Conservation (phyloP, 78 protist genomes). For the Planoprotostelium fungivorum region DNA sequence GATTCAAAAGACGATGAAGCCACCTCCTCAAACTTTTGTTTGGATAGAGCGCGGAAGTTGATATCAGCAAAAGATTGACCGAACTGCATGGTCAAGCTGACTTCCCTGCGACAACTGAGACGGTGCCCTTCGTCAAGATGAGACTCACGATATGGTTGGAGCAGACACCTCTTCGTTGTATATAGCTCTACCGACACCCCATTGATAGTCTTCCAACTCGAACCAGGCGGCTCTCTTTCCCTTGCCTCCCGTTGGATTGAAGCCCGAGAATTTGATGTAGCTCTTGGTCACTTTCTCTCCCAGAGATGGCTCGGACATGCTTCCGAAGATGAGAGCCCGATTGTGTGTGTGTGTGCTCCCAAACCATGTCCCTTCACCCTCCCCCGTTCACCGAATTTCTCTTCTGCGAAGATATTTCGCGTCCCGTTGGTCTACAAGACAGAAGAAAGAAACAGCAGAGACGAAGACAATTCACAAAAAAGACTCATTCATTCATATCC, state of each 20-base stretch:
- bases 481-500: too few relatives aligned
- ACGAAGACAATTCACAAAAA: too few relatives aligned
- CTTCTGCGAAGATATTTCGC: too few relatives aligned
- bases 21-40: not conserved
- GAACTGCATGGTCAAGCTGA: not conserved
- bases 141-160: not conserved
- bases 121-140: not conserved
- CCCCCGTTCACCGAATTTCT: too few relatives aligned
- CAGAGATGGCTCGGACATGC: too few relatives aligned
- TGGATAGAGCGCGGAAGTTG: not conserved
- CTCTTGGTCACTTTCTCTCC: too few relatives aligned
- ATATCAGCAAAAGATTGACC: not conserved
- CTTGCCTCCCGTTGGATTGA: not conserved
- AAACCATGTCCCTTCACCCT: too few relatives aligned
- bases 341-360: too few relatives aligned
- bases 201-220: not conserved
- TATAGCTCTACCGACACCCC: not conserved
- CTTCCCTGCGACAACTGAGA: not conserved
- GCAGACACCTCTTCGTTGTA: not conserved
- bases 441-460: too few relatives aligned
- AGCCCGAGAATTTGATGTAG: not conserved
- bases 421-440: too few relatives aligned
- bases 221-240: not conserved
- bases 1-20: not conserved
- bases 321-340: too few relatives aligned